phyloP scores from a whole-genome alignment of 2,329 filamentous ascomycete species.

The Chrysoporthe puriensis region DNA sequence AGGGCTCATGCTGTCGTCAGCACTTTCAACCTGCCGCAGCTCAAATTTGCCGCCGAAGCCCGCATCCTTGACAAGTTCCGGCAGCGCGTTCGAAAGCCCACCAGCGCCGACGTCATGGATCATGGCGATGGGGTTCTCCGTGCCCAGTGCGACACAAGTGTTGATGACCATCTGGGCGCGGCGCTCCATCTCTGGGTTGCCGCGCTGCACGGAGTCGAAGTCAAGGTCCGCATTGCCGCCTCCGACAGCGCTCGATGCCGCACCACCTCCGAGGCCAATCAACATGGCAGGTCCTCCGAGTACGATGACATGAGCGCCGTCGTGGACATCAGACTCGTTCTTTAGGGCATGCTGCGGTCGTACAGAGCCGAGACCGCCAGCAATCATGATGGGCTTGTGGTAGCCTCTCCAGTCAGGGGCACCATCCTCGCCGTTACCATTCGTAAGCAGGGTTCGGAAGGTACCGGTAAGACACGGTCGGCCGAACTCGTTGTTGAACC shows the following conservation, averaged over 20 bases:
- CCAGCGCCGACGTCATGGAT: conserved; percentile 98
- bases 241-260: conserved; percentile 87
- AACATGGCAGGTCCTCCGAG: conserved; percentile 97
- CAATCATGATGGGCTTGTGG: conserved; percentile 99
- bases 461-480: conserved; percentile 86
- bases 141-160: conserved; percentile 82
- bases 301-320: conserved; percentile 90
- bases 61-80: conserved; percentile 89
- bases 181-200: conserved; percentile 94
- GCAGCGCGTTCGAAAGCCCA: conserved; percentile 74
- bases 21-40: conserved; percentile 89
- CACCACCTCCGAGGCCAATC: conserved; percentile 93
- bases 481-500: conserved; percentile 98
- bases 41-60: conserved; percentile 91
- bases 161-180: conserved; percentile 98
- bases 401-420: conserved; percentile 79
- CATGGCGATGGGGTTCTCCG: conserved; percentile 88
- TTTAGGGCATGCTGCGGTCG: conserved; percentile 91
- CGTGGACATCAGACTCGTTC: conserved; percentile 73
- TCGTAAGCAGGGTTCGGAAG: conserved; percentile 85
- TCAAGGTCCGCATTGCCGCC: conserved; percentile 88
- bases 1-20: conserved; percentile 89
- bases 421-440: conserved; percentile 58
- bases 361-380: conserved; percentile 91
- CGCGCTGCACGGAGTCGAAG: conserved; percentile 95